Percentiles rank a stretch among this genome's conserved stretches.
Conservation (phyloP, 306 rosid genomes). For the Benincasa hispida region DNA sequence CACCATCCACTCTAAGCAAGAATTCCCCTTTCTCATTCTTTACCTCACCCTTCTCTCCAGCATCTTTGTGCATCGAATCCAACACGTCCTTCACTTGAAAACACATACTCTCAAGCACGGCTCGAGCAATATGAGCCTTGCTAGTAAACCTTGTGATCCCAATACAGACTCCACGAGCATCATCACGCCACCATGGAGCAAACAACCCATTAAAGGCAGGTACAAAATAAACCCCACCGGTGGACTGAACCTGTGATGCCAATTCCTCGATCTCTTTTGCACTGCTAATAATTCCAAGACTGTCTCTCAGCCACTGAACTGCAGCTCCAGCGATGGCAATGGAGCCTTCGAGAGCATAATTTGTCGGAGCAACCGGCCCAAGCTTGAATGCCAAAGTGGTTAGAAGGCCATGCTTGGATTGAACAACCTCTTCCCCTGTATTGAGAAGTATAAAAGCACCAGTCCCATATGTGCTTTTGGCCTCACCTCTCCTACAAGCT, state of each 20-base stretch:
- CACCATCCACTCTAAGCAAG: constrained; percentile 80
- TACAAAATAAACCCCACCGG: constrained; percentile 77
- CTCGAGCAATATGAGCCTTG: constrained; percentile 81
- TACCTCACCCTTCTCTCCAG: constrained; percentile 19
- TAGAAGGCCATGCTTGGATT: constrained; percentile 66
- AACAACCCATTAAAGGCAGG: constrained; percentile 87
- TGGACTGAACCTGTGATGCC: constrained; percentile 50
- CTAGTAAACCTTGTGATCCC: constrained; percentile 74
- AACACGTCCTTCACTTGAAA: constrained; percentile 86
- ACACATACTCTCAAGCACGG: constrained; percentile 85
- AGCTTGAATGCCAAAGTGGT: constrained; percentile 76
- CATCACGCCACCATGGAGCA: constrained; percentile 99
- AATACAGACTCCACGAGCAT: constrained; percentile 80
- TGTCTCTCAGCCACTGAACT: constrained; percentile 90
- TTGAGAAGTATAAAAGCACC: constrained; percentile 87
- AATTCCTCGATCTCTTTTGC: constrained; percentile 61
- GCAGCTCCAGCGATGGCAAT: constrained; percentile 99
- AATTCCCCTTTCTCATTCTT: constrained; percentile 29
- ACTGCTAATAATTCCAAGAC: constrained; percentile 52
- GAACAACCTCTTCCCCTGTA: constrained; percentile 49
- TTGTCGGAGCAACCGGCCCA: constrained; percentile 44
- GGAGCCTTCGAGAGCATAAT: constrained; percentile 87
- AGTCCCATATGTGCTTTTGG: constrained; percentile 86
- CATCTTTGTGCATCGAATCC: constrained; percentile 77
- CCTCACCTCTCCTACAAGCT: constrained; percentile 69